phyloP scores from a whole-genome alignment of 176 grass and related monocot species.

The Typha latifolia region DNA sequence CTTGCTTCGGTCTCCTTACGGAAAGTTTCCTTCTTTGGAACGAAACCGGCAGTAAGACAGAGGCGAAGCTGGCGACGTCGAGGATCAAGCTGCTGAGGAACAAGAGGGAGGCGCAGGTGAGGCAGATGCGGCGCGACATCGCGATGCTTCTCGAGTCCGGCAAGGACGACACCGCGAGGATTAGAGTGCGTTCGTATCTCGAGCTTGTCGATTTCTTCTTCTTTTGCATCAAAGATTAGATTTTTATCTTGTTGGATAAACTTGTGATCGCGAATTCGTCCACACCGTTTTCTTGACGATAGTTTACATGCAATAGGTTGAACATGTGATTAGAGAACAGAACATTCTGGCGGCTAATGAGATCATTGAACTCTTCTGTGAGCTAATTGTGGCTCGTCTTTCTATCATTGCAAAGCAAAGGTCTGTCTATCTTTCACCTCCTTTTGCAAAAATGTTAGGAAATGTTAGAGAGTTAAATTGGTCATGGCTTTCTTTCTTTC shows the following conservation, averaged over 20 bases:
- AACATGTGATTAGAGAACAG: constrained; percentile 94
- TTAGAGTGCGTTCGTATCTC: constrained; percentile 29
- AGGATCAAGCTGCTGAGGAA: constrained; percentile 85
- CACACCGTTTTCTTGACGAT: too few relatives aligned
- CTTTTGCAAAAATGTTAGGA: too few relatives aligned
- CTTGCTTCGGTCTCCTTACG: too few relatives aligned
- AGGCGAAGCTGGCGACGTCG: constrained; percentile 67
- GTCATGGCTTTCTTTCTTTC: background rate
- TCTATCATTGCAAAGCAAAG: constrained; percentile 82
- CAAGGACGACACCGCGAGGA: constrained; percentile 64
- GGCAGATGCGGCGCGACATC: constrained; percentile 70
- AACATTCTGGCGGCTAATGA: constrained; percentile 81
- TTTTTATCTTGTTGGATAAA: background rate
- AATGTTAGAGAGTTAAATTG: too few relatives aligned
- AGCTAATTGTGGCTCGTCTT: constrained; percentile 74
- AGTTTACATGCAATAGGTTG: constrained; percentile 35
- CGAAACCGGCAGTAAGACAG: constrained; percentile 49
- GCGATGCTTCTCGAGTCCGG: constrained; percentile 59
- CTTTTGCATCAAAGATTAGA: constrained; percentile 1
- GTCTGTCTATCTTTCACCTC: constrained; percentile 17
- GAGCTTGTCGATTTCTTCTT: background rate
- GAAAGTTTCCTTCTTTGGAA: too few relatives aligned
- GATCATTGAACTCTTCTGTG: constrained; percentile 89
- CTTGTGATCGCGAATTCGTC: too few relatives aligned
- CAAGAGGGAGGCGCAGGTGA: constrained; percentile 61